Percentiles rank a stretch among this genome's conserved stretches.
Conservation (phyloP, 1,284 basidiomycete genomes). For the Schizopora paradoxa region DNA sequence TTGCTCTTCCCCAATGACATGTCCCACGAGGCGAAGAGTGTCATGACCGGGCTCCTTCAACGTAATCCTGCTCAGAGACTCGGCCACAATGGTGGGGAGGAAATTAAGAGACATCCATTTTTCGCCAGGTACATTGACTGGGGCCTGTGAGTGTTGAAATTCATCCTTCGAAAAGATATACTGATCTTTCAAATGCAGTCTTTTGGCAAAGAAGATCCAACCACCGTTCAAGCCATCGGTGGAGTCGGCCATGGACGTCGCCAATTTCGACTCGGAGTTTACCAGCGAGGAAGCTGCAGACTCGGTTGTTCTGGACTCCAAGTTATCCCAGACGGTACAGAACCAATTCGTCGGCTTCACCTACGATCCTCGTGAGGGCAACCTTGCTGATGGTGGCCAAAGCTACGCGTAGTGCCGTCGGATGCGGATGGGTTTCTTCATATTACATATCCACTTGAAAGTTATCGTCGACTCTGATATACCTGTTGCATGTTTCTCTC, state of each 20-base stretch:
- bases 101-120: conserved; percentile 96
- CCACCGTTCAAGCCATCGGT: conserved; percentile 98
- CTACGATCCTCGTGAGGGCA: conserved; percentile 76
- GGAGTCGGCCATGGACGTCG: conserved; percentile 77
- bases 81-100: conserved; percentile 89
- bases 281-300: conserved; percentile 90
- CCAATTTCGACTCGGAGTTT: conserved; percentile 94
- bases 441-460: no score
- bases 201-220: conserved; percentile 93
- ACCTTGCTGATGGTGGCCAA: no score
- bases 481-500: no score
- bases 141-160: conserved; percentile 45
- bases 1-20: conserved; percentile 92
- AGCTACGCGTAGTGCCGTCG: no score
- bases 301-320: conserved; percentile 90
- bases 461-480: no score
- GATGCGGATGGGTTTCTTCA: no score
- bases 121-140: conserved; percentile 95
- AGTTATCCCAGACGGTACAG: conserved; percentile 89
- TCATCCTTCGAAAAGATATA: neutral
- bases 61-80: conserved; percentile 84
- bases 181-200: conserved; percentile 33
- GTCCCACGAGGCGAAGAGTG: conserved; percentile 79
- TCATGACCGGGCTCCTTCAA: conserved; percentile 85
- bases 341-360: conserved; percentile 90